Evolutionary conservation across 202 grass and related monocot species (phyloP).

Genomic region (Elaeis oleifera): DNA sequence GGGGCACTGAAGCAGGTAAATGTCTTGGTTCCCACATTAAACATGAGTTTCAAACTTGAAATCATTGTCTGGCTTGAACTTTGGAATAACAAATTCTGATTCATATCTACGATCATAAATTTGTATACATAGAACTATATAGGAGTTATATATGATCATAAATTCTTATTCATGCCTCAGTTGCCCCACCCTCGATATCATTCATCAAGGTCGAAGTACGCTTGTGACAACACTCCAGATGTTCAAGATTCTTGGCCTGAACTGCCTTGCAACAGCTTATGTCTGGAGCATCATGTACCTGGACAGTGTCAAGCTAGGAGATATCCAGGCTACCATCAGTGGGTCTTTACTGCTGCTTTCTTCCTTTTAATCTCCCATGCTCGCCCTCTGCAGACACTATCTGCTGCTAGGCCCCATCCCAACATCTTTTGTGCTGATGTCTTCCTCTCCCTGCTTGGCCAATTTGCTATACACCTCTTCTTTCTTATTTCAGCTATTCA

Average conservation of each 20-base stretch:
- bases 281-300: conserved; percentile 97
- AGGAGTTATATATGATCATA: too few species aligned
- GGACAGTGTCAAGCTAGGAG: conserved; percentile 92
- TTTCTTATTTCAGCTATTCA: conserved; percentile 78
- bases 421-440: conserved; percentile 96
- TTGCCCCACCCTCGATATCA: conserved; percentile 91
- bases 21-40: neutral
- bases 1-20: conserved; percentile 92
- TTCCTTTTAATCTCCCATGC: conserved; percentile 99
- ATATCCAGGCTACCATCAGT: conserved; percentile 94
- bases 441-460: conserved; percentile 81
- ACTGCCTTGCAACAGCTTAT: conserved; percentile 94
- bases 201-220: conserved; percentile 87
- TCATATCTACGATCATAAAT: too few species aligned
- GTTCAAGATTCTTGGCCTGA: conserved; percentile 99
- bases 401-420: conserved; percentile 73
- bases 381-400: conserved; percentile 14
- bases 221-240: conserved; percentile 98
- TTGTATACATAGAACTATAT: too few species aligned
- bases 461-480: conserved; percentile 94
- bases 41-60: too few species aligned
- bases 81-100: too few species aligned
- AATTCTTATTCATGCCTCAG: conserved; percentile 44
- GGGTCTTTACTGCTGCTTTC: conserved; percentile 90
- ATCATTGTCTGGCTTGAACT: too few species aligned